A percentile compares a stretch with the other conserved stretches of the same genome.
Conservation (phyloP, 352 stramenopile genomes). For the Pythium scleroteichum region DNA sequence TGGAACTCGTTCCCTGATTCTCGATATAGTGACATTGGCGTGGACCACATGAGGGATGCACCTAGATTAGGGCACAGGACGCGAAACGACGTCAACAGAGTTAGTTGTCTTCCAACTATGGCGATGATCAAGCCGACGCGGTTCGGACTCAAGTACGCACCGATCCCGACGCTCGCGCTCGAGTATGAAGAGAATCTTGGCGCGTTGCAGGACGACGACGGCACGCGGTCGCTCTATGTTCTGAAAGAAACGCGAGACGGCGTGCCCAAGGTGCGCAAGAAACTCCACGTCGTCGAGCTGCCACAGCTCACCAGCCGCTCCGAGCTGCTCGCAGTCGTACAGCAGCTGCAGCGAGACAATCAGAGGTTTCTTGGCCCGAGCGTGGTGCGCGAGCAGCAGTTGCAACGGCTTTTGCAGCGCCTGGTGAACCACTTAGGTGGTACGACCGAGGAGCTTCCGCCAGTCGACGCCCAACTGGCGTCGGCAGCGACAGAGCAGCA, state of each 20-base stretch:
- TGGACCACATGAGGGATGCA: neutral
- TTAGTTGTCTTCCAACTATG: neutral
- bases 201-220: conserved; percentile 35
- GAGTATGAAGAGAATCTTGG: conserved; percentile 76
- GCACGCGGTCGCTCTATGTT: conserved; percentile 56
- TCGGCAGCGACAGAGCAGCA: conserved; percentile 1
- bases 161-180: conserved; percentile 74
- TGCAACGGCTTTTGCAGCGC: conserved; percentile 59
- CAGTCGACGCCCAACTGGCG: neutral
- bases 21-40: conserved; percentile 13
- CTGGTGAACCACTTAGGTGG: conserved; percentile 55
- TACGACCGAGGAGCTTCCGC: neutral
- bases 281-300: conserved; percentile 82
- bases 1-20: neutral
- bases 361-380: conserved; percentile 52
- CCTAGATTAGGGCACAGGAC: neutral
- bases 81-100: conserved; percentile 11
- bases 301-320: conserved; percentile 53
- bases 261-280: conserved; percentile 30
- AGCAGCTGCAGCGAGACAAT: conserved; percentile 69
- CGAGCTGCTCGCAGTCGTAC: conserved; percentile 43
- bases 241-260: conserved; percentile 29
- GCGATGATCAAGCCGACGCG: conserved; percentile 74
- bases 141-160: conserved; percentile 83
- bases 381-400: conserved; percentile 68